phyloP scores from a whole-genome alignment of 1,139 yeast species.

The Yamadazyma taylorii region DNA sequence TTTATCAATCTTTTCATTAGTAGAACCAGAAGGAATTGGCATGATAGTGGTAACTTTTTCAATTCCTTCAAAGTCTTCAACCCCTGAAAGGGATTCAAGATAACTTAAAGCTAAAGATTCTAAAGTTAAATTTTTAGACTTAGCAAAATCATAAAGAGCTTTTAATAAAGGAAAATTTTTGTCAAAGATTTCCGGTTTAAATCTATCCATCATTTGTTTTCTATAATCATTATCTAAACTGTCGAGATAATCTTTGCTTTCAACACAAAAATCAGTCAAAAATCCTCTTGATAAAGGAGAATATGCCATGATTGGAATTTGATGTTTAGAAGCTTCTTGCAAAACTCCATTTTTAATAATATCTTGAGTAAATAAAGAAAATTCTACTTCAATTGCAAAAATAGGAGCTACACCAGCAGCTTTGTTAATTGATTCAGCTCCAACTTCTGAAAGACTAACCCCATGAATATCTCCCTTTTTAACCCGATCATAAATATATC shows the following conservation, averaged over 20 bases:
- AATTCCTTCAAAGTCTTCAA: constrained; percentile 24
- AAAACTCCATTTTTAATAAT: constrained; percentile 61
- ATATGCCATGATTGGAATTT: constrained; percentile 72
- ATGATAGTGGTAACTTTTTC: constrained; percentile 54
- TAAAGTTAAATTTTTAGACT: constrained; percentile 47
- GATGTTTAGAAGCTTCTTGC: constrained; percentile 43
- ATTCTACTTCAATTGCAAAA: constrained; percentile 72
- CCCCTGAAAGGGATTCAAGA: constrained; percentile 33
- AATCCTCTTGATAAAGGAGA: constrained; percentile 83
- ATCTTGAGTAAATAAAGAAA: constrained; percentile 66
- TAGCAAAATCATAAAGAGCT: constrained; percentile 47
- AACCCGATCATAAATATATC: constrained; percentile 50
- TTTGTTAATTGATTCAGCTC: constrained; percentile 54
- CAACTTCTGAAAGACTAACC: constrained; percentile 70
- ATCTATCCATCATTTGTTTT: constrained; percentile 49
- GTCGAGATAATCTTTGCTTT: constrained; percentile 23
- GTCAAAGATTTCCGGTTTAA: constrained; percentile 53
- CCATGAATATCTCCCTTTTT: constrained; percentile 61
- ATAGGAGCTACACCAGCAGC: constrained; percentile 55
- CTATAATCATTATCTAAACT: constrained; percentile 45
- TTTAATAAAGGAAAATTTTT: constrained; percentile 51
- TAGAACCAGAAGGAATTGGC: constrained; percentile 79
- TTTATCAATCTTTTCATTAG: constrained; percentile 55
- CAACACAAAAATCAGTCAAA: constrained; percentile 60
- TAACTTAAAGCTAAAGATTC: constrained; percentile 77